Percentiles rank a stretch among this genome's conserved stretches.
Conservation (phyloP, 75 land plant species). For the Picea sitchensis region DNA sequence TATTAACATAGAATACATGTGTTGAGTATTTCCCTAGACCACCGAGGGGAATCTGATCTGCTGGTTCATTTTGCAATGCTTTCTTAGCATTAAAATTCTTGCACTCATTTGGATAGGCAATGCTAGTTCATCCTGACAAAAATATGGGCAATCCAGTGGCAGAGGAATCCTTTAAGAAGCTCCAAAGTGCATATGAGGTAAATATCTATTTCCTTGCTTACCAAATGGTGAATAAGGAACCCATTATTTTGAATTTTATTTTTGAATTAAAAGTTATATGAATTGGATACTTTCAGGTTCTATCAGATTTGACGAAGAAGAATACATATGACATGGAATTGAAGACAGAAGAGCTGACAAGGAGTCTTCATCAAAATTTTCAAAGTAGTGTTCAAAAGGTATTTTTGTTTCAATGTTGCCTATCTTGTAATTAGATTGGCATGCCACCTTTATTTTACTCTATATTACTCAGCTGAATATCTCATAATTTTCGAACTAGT, state of each 20-base stretch:
- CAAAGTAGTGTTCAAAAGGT: slow-evolving; percentile 39
- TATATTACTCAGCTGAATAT: neutral
- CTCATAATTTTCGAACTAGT: neutral
- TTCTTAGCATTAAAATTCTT: neutral
- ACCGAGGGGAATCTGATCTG: neutral
- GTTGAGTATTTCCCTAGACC: neutral
- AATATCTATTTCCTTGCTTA: neutral
- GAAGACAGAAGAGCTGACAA: slow-evolving; percentile 56
- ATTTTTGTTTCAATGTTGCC: neutral
- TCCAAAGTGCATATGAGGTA: slow-evolving; percentile 99
- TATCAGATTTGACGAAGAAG: slow-evolving; percentile 80
- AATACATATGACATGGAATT: slow-evolving; percentile 88
- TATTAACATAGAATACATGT: neutral
- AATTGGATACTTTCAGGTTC: slow-evolving; percentile 42
- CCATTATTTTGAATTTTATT: neutral
- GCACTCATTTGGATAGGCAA: slow-evolving; percentile 46
- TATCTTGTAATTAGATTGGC: neutral
- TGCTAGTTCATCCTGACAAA: slow-evolving; percentile 98
- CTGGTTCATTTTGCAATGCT: neutral
- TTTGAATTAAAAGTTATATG: neutral
- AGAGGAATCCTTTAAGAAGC: slow-evolving; percentile 92
- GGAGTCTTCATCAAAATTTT: slow-evolving; percentile 24
- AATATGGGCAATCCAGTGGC: slow-evolving; percentile 90
- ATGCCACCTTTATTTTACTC: neutral
- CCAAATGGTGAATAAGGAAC: neutral